These are phyloP conservation scores for Ogataea populi-albae DNA, from an alignment of 805 yeast genomes.

Conservation along the genomic window DNA sequence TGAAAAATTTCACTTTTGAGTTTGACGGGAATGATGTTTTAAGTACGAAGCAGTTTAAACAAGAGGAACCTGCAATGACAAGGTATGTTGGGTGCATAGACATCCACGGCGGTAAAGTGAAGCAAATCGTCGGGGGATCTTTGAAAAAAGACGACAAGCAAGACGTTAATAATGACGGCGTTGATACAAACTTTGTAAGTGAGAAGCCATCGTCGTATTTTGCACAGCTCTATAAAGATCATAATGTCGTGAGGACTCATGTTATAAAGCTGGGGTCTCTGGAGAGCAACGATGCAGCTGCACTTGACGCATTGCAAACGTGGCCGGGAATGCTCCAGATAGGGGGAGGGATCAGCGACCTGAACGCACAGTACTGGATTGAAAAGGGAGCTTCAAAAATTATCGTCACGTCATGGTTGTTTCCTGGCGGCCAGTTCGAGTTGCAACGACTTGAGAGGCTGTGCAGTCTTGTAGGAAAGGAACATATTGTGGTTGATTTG, in stretches of 20 bases:
- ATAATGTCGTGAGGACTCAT: slow-evolving; percentile 74
- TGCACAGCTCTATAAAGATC: slow-evolving; percentile 61
- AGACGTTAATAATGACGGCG: slow-evolving; percentile 33
- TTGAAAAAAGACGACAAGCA: slow-evolving; percentile 54
- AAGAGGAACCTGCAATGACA: slow-evolving; percentile 52
- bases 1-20: too few species aligned
- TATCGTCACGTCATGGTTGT: slow-evolving; percentile 89
- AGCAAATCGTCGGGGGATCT: slow-evolving; percentile 96
- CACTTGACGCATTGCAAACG: slow-evolving; percentile 63
- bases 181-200: slow-evolving; percentile 77
- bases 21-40: too few species aligned
- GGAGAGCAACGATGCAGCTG: slow-evolving; percentile 77
- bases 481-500: slow-evolving; percentile 77
- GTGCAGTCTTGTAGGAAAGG: slow-evolving; percentile 56
- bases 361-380: slow-evolving; percentile 78
- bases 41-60: not conserved
- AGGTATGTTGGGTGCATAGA: slow-evolving; percentile 92
- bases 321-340: slow-evolving; percentile 80
- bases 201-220: slow-evolving; percentile 70
- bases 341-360: slow-evolving; percentile 86
- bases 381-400: slow-evolving; percentile 78
- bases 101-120: slow-evolving; percentile 90
- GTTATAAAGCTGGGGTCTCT: slow-evolving; percentile 86
- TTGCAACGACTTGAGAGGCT: slow-evolving; percentile 51
- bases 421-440: slow-evolving; percentile 58